Conservation (phyloP, 768 basidiomycete genomes). For the Tremella mesenterica region DNA sequence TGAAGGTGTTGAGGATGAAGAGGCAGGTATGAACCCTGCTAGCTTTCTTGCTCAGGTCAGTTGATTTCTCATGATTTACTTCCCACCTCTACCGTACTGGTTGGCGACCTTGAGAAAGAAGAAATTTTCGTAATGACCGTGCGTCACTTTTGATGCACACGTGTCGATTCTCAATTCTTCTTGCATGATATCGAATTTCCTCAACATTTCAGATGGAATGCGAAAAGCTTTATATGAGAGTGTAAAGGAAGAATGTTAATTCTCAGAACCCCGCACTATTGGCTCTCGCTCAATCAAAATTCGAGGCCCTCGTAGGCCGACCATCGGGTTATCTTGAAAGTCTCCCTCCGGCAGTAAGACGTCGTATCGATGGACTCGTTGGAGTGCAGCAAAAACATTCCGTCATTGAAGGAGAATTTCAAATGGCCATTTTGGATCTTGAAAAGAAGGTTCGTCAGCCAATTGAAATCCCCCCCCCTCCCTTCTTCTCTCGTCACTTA, state of each 20-base stretch:
- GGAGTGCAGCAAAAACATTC: conserved; percentile 87
- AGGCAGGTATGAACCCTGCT: conserved; percentile 48
- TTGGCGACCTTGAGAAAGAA: too few relatives aligned
- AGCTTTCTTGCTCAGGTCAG: conserved; percentile 43
- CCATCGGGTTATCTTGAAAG: conserved; percentile 92
- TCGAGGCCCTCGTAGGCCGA: conserved; percentile 74
- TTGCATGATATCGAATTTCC: too few relatives aligned
- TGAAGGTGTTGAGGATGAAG: conserved; percentile 68
- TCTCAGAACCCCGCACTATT: conserved; percentile 60
- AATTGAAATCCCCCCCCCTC: not conserved
- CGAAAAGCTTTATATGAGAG: too few relatives aligned
- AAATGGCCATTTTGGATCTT: conserved; percentile 85
- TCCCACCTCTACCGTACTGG: not conserved
- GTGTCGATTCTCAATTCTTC: not conserved
- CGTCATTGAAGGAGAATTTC: conserved; percentile 85
- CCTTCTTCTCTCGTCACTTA: not conserved
- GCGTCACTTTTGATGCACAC: too few relatives aligned
- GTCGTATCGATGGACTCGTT: conserved; percentile 82
- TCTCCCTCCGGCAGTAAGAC: conserved; percentile 69
- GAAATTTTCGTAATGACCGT: not conserved
- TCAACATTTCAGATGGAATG: not conserved
- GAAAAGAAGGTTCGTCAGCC: conserved; percentile 73
- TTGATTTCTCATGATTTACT: conserved; percentile 2
- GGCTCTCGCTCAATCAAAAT: conserved; percentile 75
- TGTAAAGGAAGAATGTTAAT: too few relatives aligned